Base-by-base conservation (phyloP, 1,284 basidiomycete species). In the Ustilago hordei region DNA sequence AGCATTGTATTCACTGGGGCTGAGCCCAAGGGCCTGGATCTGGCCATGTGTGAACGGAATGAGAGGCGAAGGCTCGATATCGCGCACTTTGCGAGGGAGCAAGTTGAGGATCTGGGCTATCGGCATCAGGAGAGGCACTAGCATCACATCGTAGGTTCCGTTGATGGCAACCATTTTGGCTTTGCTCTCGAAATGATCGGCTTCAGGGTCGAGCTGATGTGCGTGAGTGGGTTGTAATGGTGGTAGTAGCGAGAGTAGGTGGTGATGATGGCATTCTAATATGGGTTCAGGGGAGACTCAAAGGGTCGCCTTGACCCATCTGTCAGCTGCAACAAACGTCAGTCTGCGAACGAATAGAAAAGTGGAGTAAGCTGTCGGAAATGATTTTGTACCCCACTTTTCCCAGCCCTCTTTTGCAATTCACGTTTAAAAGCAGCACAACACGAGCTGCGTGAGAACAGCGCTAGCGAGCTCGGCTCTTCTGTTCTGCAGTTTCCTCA, bases 131-230 rank as follows among this genome's bases (percentile, higher is more conserved):
- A 69, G 45, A 2, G 72, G 72, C 15, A 78, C 65, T 55, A 78
- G 63, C 69, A 78, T 63, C 48, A 75, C 65, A 65, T 78, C 76
- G 63, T 78, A 78, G 12, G 72, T 75, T 39, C 76, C 76, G 50
- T 59, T 71, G 57, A 78, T 78, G 8, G 65, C 69, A 5, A 77
- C 70, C 75, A 76, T 76, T 5, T 53, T 75, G 56, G 9, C 8
- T 53, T 3, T 38, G 15, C 23, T 23, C 23, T 56, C n/a, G 32
- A 38, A 4, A 4, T 45, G 3, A 8, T 17, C 6, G n/a, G n/a
- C 5, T n/a, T 45, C 7, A 11, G 6, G n/a, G 43, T 45, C 43
- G n/a, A 19, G 6, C n/a, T 19, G 43, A 19, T 45, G n/a, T 2
- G n/a, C 8, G n/a, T 17, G 23, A 2, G 43, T 19, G 28, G 48